Conservation (phyloP, 2,329 filamentous ascomycete species). For the Xylaria digitata region DNA sequence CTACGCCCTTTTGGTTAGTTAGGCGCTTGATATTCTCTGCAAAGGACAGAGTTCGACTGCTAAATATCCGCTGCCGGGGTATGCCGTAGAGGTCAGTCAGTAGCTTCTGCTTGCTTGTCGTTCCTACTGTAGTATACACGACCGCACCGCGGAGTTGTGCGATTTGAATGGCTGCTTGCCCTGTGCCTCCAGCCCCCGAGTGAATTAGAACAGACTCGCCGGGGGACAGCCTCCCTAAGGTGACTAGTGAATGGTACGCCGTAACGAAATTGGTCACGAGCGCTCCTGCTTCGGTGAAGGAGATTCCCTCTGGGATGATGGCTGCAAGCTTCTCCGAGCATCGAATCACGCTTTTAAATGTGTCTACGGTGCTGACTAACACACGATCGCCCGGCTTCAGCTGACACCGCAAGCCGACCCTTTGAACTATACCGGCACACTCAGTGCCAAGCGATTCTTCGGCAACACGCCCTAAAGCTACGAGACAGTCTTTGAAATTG, state of each 20-base stretch:
- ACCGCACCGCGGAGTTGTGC: conserved; percentile 34
- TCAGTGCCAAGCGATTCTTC: no score
- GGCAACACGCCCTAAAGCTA: no score
- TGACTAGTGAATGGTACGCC: conserved; percentile 43
- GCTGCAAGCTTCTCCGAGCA: no score
- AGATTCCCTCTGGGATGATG: no score
- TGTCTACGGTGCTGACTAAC: no score
- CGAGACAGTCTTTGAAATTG: no score
- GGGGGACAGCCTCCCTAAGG: conserved; percentile 41
- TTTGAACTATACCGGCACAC: no score
- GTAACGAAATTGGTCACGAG: not conserved
- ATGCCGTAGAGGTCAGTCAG: conserved; percentile 23
- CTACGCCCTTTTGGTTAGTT: conserved; percentile 24
- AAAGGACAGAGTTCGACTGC: conserved; percentile 30
- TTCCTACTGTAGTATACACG: conserved; percentile 43
- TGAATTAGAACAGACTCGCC: conserved; percentile 41
- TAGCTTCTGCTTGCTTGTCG: conserved; percentile 14
- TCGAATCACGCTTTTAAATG: no score
- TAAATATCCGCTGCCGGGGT: conserved; percentile 22
- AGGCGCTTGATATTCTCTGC: not conserved
- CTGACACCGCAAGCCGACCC: no score
- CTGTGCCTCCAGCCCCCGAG: conserved; percentile 34
- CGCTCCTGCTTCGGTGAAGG: no score
- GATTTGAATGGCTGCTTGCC: conserved; percentile 35
- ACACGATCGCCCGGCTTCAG: no score